These are phyloP conservation scores for Pichia deserticola DNA, from an alignment of 805 yeast species.

Conservation along the genomic window DNA sequence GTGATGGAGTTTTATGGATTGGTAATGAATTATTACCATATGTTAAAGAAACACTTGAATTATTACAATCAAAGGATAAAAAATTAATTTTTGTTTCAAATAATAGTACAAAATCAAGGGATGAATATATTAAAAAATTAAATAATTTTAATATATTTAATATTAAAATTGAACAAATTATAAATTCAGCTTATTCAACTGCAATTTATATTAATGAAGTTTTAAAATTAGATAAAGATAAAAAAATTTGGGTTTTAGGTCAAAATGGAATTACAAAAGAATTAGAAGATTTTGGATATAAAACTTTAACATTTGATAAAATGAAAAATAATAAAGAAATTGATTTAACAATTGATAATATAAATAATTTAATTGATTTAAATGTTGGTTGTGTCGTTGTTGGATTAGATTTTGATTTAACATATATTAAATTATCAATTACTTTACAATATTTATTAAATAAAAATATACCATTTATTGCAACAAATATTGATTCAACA, in stretches of 20 bases:
- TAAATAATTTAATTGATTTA: constrained; percentile 57
- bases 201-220: constrained; percentile 80
- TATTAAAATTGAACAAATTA: constrained; percentile 54
- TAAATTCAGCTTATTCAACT: constrained; percentile 88
- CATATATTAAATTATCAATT: constrained; percentile 73
- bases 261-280: constrained; percentile 83
- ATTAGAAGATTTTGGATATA: constrained; percentile 64
- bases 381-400: constrained; percentile 83
- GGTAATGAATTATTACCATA: constrained; percentile 77
- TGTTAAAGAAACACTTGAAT: constrained; percentile 64
- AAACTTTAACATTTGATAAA: constrained; percentile 56
- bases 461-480: constrained; percentile 65
- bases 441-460: constrained; percentile 75
- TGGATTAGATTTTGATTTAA: constrained; percentile 71
- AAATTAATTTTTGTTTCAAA: constrained; percentile 86
- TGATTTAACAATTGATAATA: constrained; percentile 43
- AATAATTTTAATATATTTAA: constrained; percentile 46
- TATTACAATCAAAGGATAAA: constrained; percentile 51
- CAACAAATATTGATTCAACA: constrained; percentile 93
- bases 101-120: constrained; percentile 87
- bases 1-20: constrained; percentile 96
- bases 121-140: constrained; percentile 70
- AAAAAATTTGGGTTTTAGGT: constrained; percentile 86
- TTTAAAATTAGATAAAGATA: constrained; percentile 60
- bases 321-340: constrained; percentile 29